These are phyloP conservation scores for Vanrija pseudolonga DNA, from an alignment of 1,284 basidiomycete species.

Conservation along the genomic window DNA sequence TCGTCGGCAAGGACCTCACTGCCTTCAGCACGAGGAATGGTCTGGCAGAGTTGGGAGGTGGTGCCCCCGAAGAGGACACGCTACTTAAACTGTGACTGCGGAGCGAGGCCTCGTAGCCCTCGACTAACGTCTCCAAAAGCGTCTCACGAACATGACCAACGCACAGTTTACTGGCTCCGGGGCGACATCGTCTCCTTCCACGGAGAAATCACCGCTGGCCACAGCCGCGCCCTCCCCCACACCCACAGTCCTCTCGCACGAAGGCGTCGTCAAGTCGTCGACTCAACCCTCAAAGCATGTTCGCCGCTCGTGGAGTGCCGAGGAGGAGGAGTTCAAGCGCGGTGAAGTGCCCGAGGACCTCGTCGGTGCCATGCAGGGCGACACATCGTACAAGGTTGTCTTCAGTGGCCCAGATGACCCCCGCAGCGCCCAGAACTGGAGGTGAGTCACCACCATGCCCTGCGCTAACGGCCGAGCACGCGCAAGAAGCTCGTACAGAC, in stretches of 20 bases:
- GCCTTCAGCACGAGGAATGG: too few species aligned
- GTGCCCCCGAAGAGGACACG: too few species aligned
- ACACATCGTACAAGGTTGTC: constrained; percentile 48
- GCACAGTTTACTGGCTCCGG: too few species aligned
- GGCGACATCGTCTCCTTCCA: too few species aligned
- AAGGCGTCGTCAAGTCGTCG: neutral
- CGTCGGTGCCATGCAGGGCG: constrained; percentile 9
- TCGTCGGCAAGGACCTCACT: too few species aligned
- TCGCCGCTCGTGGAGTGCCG: neutral
- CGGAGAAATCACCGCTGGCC: neutral
- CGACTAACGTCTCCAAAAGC: too few species aligned
- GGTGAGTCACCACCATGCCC: constrained; percentile 14
- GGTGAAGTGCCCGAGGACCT: constrained; percentile 13
- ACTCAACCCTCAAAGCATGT: neutral
- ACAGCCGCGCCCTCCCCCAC: neutral
- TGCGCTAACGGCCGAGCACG: neutral
- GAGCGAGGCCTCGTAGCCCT: too few species aligned
- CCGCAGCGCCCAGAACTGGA: constrained; percentile 66
- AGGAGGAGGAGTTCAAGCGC: neutral
- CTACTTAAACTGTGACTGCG: too few species aligned
- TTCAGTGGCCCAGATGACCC: constrained; percentile 64
- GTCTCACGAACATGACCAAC: too few species aligned
- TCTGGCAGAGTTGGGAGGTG: too few species aligned
- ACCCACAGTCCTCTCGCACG: neutral
- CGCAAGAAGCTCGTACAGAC: constrained; percentile 16